These are phyloP conservation scores for Cytospora schulzeri DNA, from an alignment of 2,329 filamentous ascomycete species.

Conservation along the genomic window DNA sequence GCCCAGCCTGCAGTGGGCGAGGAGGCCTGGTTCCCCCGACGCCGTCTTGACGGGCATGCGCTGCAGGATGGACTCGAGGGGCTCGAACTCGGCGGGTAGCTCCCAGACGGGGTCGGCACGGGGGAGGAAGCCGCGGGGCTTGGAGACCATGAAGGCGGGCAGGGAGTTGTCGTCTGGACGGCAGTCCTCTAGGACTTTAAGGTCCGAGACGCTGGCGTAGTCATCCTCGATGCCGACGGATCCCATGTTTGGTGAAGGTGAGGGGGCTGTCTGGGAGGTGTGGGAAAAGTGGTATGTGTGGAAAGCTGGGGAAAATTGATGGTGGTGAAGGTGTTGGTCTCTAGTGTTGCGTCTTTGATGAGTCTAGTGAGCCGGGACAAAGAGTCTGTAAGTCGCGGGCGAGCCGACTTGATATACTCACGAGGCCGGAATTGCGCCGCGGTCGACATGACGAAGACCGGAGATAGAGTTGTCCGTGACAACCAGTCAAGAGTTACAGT, in stretches of 20 bases:
- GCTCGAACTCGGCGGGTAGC: constrained; percentile 73
- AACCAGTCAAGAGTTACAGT: constrained; percentile 17
- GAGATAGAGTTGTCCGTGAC: constrained; percentile 23
- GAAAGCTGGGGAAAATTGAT: constrained; percentile 10
- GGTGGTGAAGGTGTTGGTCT: neutral
- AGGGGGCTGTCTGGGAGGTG: neutral
- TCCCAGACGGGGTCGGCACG: constrained; percentile 62
- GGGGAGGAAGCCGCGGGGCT: constrained; percentile 73
- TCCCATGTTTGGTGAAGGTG: constrained; percentile 41
- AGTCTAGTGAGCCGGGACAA: constrained; percentile 17
- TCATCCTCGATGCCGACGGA: constrained; percentile 37
- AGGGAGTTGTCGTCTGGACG: constrained; percentile 63
- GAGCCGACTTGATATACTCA: constrained; percentile 31
- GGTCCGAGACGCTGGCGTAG: constrained; percentile 40
- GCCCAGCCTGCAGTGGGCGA: constrained; percentile 74
- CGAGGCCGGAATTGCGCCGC: constrained; percentile 41
- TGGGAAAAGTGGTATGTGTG: constrained; percentile 18
- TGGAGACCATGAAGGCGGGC: constrained; percentile 79
- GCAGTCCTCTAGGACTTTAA: constrained; percentile 66
- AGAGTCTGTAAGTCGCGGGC: constrained; percentile 14
- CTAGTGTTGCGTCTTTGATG: neutral
- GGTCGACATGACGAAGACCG: constrained; percentile 32
- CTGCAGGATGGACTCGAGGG: constrained; percentile 70
- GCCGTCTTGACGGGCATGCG: constrained; percentile 78
- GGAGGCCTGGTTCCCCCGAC: constrained; percentile 73